These are phyloP conservation scores for Penicillium glabrum DNA, from an alignment of 2,329 filamentous ascomycete genomes.

Conservation along the genomic window DNA sequence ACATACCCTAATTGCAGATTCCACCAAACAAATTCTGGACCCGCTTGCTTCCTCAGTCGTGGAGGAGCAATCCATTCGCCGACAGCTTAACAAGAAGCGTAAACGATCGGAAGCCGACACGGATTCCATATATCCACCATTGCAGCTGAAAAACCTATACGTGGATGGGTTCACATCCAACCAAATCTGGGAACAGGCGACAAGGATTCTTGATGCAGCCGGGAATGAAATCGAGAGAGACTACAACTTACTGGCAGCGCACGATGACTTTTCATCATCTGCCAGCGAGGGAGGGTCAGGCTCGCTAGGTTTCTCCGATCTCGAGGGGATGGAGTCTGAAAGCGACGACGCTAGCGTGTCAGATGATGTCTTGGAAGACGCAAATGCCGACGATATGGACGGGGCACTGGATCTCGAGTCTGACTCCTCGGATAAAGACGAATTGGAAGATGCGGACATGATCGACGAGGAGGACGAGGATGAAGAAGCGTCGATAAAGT, in stretches of 20 bases:
- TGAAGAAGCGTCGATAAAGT: constrained; percentile 21
- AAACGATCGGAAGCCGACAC: constrained; percentile 62
- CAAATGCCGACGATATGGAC: constrained; percentile 15
- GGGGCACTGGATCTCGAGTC: constrained; percentile 1
- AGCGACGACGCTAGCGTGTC: constrained; percentile 15
- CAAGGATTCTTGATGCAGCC: constrained; percentile 72
- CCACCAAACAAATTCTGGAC: constrained; percentile 80
- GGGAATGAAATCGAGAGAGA: constrained; percentile 54
- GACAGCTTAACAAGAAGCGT: constrained; percentile 71
- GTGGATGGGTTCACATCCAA: constrained; percentile 81
- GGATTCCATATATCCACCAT: constrained; percentile 50
- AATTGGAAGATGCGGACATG: constrained; percentile 6
- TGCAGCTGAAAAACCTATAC: constrained; percentile 82
- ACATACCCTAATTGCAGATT: constrained; percentile 67
- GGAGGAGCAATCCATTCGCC: constrained; percentile 67
- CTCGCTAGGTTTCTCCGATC: constrained; percentile 9
- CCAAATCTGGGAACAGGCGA: constrained; percentile 93
- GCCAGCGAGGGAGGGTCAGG: constrained; percentile 7
- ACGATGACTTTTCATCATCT: constrained; percentile 14
- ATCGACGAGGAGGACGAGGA: constrained; percentile 10
- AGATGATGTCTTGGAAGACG: constrained; percentile 13
- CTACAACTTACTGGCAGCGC: constrained; percentile 37
- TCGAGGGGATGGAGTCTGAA: constrained; percentile 15
- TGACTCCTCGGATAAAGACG: constrained; percentile 6
- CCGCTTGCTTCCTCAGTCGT: constrained; percentile 72